A percentile compares a stretch with the other conserved stretches of the same genome.
phyloP scores from a whole-genome alignment of 2,329 filamentous ascomycete species.

The Endocalyx cinctus region DNA sequence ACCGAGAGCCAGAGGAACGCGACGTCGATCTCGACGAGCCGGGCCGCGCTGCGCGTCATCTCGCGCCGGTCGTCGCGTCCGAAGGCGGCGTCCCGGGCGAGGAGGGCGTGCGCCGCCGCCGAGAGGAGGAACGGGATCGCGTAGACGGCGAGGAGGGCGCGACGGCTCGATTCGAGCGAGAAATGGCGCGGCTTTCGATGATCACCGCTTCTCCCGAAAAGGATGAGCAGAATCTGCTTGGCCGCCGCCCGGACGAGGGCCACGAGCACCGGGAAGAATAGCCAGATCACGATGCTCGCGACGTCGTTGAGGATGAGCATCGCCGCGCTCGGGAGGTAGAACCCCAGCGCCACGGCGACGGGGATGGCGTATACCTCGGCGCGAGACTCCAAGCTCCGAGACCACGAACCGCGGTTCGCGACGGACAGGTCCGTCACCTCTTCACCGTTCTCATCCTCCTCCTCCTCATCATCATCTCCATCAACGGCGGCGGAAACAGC shows the following conservation, averaged over 20 bases:
- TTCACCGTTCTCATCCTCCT: too few relatives aligned
- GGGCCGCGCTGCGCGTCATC: slow-evolving; percentile 43
- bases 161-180: slow-evolving; percentile 39
- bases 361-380: slow-evolving; percentile 56
- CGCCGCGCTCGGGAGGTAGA: slow-evolving; percentile 38
- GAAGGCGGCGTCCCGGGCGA: slow-evolving; percentile 35
- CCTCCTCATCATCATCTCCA: too few relatives aligned
- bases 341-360: slow-evolving; percentile 42
- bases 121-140: slow-evolving; percentile 40
- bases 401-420: too few relatives aligned
- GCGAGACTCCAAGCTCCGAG: slow-evolving; percentile 35
- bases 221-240: too few relatives aligned
- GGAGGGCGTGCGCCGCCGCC: slow-evolving; percentile 35
- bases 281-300: slow-evolving; percentile 38
- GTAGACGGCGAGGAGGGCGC: slow-evolving; percentile 38
- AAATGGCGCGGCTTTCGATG: slow-evolving; percentile 25
- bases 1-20: slow-evolving; percentile 42
- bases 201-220: slow-evolving; percentile 18
- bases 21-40: slow-evolving; percentile 43
- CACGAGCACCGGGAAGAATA: slow-evolving; percentile 49
- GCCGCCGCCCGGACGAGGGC: slow-evolving; percentile 36
- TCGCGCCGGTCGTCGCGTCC: slow-evolving; percentile 42
- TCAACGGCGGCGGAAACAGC: too few relatives aligned
- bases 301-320: slow-evolving; percentile 41
- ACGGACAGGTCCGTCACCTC: too few relatives aligned